Evolutionary conservation across 2,329 filamentous ascomycete species (phyloP), one percentile per base, ranked within the genome.

Genomic region (Beauveria sp.): DNA sequence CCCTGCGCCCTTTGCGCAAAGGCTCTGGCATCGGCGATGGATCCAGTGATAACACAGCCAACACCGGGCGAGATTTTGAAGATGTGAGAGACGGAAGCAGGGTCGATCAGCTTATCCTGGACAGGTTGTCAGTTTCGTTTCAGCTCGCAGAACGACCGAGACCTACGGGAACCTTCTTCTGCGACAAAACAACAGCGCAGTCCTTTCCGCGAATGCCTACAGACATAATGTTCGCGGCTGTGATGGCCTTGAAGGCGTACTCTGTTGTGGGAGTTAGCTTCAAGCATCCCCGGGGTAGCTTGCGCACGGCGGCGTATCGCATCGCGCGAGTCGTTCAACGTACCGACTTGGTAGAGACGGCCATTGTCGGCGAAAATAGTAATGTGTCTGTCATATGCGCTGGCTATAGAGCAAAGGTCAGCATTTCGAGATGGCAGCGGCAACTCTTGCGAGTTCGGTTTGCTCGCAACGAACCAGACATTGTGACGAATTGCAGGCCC

Each of bases 161-260:
- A 80, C 93, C 68, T 89, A 97, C 93, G 63, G 95, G 93, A 69
- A 99, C 95, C 81, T 99, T 99, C 88, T 99, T 99, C 80, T 99
- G 95, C 65, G 95, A 98, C 75, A 99, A 81, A 59, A 99, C 91
- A 50, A 99, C 95, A 40, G 95, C 95, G 72, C 93, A 98, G 80
- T 95, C 86, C 84, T 99, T 99, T 77, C 95, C 95, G 74, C 92
- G 86, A 69, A 99, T 87, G 70, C 95, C 95, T 76, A 99, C 86
- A 65, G 95, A 95, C 83, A 96, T 99, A 81, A 99, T 98, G 79
- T 98, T 98, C 69, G 95, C 95, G 65, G 95, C 93, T 69, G 95
- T 99, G 79, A 99, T 99, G 63, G 95, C 95, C 83, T 99, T 99
- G 88, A 99, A 99, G 70, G 95, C 95, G 93, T 99, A 99, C 84